Evolutionary conservation across 208 protist genomes (phyloP).

Genomic region (Acanthamoeba triangularis): DNA sequence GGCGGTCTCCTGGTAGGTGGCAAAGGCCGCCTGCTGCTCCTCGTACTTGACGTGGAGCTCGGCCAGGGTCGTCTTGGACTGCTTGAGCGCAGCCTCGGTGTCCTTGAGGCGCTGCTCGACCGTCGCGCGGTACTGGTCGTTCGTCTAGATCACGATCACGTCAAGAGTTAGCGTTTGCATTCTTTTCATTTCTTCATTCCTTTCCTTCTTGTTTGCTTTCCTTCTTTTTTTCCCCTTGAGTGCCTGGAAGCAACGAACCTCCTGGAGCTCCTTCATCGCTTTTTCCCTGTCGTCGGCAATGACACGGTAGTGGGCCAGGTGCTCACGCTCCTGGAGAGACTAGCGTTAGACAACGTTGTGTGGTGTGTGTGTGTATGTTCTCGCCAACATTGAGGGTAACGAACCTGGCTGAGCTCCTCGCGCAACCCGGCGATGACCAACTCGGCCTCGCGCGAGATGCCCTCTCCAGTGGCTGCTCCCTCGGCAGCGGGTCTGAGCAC

Average conservation of each 20-base stretch:
- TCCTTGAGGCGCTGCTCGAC: neutral
- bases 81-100: slow-evolving; percentile 3
- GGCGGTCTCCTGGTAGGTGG: neutral
- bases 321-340: neutral
- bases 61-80: neutral
- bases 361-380: neutral
- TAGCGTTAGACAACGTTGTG: too few relatives aligned
- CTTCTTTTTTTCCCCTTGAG: too few relatives aligned
- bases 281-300: slow-evolving; percentile 21
- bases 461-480: neutral
- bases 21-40: slow-evolving; percentile 28
- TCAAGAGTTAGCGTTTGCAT: too few relatives aligned
- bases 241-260: neutral
- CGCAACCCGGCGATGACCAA: neutral
- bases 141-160: neutral
- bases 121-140: slow-evolving; percentile 36
- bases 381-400: too few relatives aligned
- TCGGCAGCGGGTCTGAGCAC: neutral
- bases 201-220: too few relatives aligned
- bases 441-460: slow-evolving; percentile 26
- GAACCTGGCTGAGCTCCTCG: slow-evolving; percentile 12
- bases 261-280: neutral
- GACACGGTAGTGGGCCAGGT: slow-evolving; percentile 15
- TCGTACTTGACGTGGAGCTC: neutral
- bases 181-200: too few relatives aligned